phyloP scores from a whole-genome alignment of 2,329 filamentous ascomycete species.

The Cryphonectria carpinicola region DNA sequence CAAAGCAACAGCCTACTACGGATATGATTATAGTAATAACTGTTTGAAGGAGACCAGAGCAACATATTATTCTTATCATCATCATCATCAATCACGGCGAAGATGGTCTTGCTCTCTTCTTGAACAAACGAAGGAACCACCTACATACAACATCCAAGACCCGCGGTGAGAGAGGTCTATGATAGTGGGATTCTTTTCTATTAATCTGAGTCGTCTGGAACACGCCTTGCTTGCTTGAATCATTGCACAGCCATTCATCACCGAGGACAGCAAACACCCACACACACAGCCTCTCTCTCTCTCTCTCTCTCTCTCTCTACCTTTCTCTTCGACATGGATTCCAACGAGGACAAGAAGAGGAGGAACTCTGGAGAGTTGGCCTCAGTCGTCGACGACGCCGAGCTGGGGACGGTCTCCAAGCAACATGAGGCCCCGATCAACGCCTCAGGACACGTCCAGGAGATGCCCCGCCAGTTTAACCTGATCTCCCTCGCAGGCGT shows the following conservation, averaged over 20 bases:
- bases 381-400: conserved; percentile 13
- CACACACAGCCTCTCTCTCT: too few relatives aligned
- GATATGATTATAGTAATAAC: neutral
- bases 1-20: neutral
- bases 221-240: neutral
- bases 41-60: neutral
- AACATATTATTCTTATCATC: neutral
- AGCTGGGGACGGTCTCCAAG: conserved; percentile 7
- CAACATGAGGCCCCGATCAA: conserved; percentile 36
- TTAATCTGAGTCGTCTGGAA: neutral
- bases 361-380: neutral
- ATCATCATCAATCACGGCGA: neutral
- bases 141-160: too few relatives aligned
- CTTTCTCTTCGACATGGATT: conserved; percentile 3
- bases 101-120: neutral
- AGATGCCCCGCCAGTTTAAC: conserved; percentile 44
- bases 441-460: conserved; percentile 47
- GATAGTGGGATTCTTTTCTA: too few relatives aligned
- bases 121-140: neutral
- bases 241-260: neutral
- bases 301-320: neutral
- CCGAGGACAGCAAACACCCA: too few relatives aligned
- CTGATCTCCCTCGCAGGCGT: conserved; percentile 47
- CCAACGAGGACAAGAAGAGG: conserved; percentile 10
- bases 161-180: too few relatives aligned